Base-by-base conservation (phyloP, 805 yeast species). In the Spencermartinsiella europaea region DNA sequence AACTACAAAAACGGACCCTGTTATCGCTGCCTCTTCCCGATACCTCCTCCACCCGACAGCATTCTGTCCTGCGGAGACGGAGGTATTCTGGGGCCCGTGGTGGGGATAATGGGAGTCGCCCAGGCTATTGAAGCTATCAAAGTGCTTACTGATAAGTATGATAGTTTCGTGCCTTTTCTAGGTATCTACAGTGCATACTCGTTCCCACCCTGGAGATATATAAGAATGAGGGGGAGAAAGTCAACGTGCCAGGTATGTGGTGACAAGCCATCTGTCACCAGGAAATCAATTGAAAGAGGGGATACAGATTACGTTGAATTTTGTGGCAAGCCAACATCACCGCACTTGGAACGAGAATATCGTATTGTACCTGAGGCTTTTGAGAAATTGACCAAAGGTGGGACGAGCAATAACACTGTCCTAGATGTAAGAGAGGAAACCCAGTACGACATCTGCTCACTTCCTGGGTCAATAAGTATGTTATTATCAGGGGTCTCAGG, bases 11-110 rank as follows among this genome's bases (percentile, higher is more conserved):
- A 50, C 2, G 96, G 95, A 0, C 99, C 99, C 0, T 93, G 99
- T 62, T 93, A 93, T 61, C 70, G 99, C 50, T 93, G 99, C 61
- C 80, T 90, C 65, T 87, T 85, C 56, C 98, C 99, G 0, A 69
- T 69, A 5, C 96, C 98, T 0, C 97, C 99, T 0, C 80, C 90
- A 1, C 85, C 96, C 1, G 81, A 79, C 48, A 72, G 85, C 1
- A 88, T 90, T 1, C 77, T 88, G 0, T 76, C 95, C 0, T 93
- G 99, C 58, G 78, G 85, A 12, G 98, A 89, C 64, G 95, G 95
- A 2, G 97, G 97, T 3, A 95, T 91, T 0, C 64, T 93, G 21
- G 99, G 99, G 0, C 95, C 98, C 0, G 93, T 90, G n/a, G 95
- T 93, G 46, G 99, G 99, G 0, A 57, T 88, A 0, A 79, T 91